phyloP scores from a whole-genome alignment of 352 stramenopile genomes.

The Globisporangium perplexum region DNA sequence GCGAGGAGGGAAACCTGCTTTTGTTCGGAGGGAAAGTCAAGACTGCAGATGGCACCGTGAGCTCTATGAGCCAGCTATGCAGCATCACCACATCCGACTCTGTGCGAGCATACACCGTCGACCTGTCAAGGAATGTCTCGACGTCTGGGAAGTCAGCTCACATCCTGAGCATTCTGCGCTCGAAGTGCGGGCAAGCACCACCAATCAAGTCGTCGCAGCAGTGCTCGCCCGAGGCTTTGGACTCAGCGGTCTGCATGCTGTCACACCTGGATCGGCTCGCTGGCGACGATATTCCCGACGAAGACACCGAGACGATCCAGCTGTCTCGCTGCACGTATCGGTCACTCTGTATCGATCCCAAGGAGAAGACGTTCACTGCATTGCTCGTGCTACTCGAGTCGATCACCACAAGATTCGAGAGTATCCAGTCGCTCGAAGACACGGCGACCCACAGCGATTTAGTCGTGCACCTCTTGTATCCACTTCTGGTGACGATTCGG shows the following conservation, averaged over 20 bases:
- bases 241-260: conserved; percentile 70
- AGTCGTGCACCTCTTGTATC: conserved; percentile 57
- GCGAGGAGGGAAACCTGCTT: conserved; percentile 23
- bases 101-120: conserved; percentile 32
- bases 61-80: conserved; percentile 11
- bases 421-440: conserved; percentile 6
- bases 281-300: conserved; percentile 63
- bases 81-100: conserved; percentile 34
- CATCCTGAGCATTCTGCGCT: conserved; percentile 39
- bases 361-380: conserved; percentile 61
- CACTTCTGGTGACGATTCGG: conserved; percentile 61
- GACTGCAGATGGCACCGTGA: conserved; percentile 17
- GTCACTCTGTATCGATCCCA: conserved; percentile 77
- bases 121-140: conserved; percentile 42
- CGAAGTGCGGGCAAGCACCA: conserved; percentile 27
- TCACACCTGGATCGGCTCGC: conserved; percentile 75
- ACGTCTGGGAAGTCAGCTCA: conserved; percentile 48
- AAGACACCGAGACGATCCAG: conserved; percentile 76
- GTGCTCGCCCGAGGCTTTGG: conserved; percentile 38
- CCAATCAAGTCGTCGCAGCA: conserved; percentile 32
- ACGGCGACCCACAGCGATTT: conserved; percentile 11
- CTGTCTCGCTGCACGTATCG: conserved; percentile 71
- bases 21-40: conserved; percentile 37
- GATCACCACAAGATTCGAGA: conserved; percentile 25
- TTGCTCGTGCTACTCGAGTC: conserved; percentile 48